Conservation (phyloP, 371 early-diverging fungal species). For the Saksenaea oblongispora region DNA sequence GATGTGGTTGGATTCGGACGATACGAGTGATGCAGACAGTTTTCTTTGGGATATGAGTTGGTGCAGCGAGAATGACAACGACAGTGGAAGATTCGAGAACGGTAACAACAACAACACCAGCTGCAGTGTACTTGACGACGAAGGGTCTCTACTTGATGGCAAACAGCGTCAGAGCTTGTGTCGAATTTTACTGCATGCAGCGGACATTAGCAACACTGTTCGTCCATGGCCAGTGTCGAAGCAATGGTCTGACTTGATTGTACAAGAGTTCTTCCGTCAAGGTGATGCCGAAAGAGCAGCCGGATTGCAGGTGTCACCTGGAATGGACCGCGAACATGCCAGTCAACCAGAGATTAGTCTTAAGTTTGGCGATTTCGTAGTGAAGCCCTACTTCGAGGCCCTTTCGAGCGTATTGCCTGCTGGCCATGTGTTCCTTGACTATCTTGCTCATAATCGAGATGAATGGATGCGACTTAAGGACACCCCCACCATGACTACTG, state of each 20-base stretch:
- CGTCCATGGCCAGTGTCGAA: constrained; percentile 76
- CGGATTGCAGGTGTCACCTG: constrained; percentile 70
- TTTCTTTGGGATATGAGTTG: constrained; percentile 4
- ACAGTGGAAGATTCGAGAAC: not conserved
- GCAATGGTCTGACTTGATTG: constrained; percentile 77
- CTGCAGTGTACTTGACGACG: constrained; percentile 1
- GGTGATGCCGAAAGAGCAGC: constrained; percentile 71
- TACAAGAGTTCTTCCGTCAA: constrained; percentile 75
- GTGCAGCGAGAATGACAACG: not conserved
- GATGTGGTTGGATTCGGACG: constrained; percentile 71
- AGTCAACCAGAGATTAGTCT: constrained; percentile 68
- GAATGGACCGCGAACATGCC: constrained; percentile 71
- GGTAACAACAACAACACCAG: not conserved
- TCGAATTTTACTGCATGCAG: constrained; percentile 71
- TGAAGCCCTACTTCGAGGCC: constrained; percentile 71
- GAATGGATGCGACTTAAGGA: constrained; percentile 15
- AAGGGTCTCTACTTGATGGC: constrained; percentile 9
- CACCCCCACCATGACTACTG: not conserved
- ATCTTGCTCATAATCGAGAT: constrained; percentile 8
- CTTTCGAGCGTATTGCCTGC: constrained; percentile 63
- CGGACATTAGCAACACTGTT: constrained; percentile 82
- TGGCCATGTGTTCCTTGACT: constrained; percentile 22
- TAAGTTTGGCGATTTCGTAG: constrained; percentile 74
- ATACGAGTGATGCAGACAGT: constrained; percentile 4
- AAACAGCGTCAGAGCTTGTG: constrained; percentile 59